Evolutionary conservation across 768 basidiomycete genomes (phyloP), one percentile per base, ranked within the genome.

Genomic region (Trametes meyenii): DNA sequence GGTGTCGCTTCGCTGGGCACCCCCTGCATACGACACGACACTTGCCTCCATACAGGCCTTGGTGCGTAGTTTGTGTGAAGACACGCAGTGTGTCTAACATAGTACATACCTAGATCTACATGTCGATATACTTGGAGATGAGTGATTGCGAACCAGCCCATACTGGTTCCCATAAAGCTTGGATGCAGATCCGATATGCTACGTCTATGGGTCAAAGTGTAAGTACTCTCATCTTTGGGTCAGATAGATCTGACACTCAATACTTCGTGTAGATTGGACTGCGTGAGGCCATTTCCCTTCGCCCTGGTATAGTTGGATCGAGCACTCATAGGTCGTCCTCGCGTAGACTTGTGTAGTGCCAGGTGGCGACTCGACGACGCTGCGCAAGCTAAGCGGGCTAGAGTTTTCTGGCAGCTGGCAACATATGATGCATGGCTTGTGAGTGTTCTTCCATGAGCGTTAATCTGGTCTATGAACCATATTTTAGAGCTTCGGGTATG

Each of bases 371-470:
- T 90, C 4, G 76, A 80, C n/a, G 74, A 78, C 17, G 70, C 71
- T n/a, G 72, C 76, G 40, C 70, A 75, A 16, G 78, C 85, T 60
- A 76, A 78, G 58, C 82, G 89, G 19, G 79, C 77, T 53, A 76
- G 77, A n/a, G 72, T 87, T 5, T 90, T 89, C 70, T 92, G 88
- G 87, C 83, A 86, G 43, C 70, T 90, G 19, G 88, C 86, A 65
- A 66, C 75, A 19, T 68, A 82, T 24, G 89, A 90, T 66, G 84
- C 85, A 0, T 84, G 82, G 79, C 72, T 82, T 42, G 89, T 90
- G 66, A 35, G 69, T 55, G 12, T 4, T 43, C 1, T 8, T 33
- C 8, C 21, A n/a, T n/a, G 36, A 24, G 17, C 17, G 13, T 35
- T 19, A 35, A 10, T 14, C 19, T 23, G 16, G 23, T 39, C 23